Percentiles rank a stretch among this genome's conserved stretches.
Evolutionary conservation across 1,284 basidiomycete genomes (phyloP).

Genomic region (Pseudozyma thailandica): DNA sequence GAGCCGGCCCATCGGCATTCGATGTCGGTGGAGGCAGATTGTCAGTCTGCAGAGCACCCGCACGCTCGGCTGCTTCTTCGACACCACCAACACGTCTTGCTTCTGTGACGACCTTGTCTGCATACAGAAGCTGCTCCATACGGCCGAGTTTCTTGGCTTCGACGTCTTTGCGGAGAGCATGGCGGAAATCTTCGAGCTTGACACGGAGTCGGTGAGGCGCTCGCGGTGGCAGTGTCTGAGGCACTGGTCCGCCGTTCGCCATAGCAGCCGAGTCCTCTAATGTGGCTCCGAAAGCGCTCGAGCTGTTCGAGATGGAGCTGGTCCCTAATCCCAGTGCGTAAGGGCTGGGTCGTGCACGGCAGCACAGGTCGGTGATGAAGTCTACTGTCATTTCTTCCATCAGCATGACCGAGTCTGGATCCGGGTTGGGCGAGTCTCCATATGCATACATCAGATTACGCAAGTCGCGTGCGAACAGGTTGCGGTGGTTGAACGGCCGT

Average conservation of each 20-base stretch:
- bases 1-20: conserved; percentile 11
- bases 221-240: conserved; percentile 33
- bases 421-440: conserved; percentile 87
- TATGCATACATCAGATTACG: conserved; percentile 93
- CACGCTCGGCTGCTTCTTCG: conserved; percentile 57
- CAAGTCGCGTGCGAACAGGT: conserved; percentile 69
- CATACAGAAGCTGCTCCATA: conserved; percentile 65
- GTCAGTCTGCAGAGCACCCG: conserved; percentile 49
- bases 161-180: conserved; percentile 64
- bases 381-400: conserved; percentile 94
- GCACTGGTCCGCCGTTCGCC: conserved; percentile 7
- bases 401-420: conserved; percentile 84
- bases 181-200: conserved; percentile 66
- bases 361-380: conserved; percentile 82
- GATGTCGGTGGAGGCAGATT: conserved; percentile 33
- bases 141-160: conserved; percentile 61
- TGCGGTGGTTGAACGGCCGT: conserved; percentile 57
- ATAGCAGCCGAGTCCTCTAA: conserved; percentile 19
- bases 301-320: conserved; percentile 42
- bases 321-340: conserved; percentile 52
- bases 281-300: conserved; percentile 29
- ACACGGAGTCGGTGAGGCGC: conserved; percentile 55
- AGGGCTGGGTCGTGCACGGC: conserved; percentile 71
- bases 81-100: conserved; percentile 61
- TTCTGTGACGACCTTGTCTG: conserved; percentile 64